phyloP scores from a whole-genome alignment of 495 filamentous ascomycete species.

The Pseudomonodictys pantanalensis region DNA sequence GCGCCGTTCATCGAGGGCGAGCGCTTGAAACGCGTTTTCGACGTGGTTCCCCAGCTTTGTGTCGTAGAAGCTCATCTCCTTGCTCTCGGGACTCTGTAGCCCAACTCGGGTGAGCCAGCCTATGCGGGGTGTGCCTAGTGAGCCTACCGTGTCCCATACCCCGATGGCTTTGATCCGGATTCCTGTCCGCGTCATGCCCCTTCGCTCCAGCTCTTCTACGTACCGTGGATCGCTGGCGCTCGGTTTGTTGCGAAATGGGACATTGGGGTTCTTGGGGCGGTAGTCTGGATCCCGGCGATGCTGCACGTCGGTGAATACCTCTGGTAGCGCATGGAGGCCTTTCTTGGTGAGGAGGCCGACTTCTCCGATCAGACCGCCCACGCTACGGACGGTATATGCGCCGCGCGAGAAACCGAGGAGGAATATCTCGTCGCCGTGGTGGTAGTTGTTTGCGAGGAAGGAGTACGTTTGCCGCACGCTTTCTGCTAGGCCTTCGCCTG shows the following conservation, averaged over 20 bases:
- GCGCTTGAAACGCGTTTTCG: slow-evolving; percentile 68
- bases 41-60: slow-evolving; percentile 56
- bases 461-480: slow-evolving; percentile 66
- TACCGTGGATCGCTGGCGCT: slow-evolving; percentile 43
- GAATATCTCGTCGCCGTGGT: slow-evolving; percentile 65
- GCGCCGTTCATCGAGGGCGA: slow-evolving; percentile 69
- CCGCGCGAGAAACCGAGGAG: slow-evolving; percentile 70
- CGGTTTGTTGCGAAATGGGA: slow-evolving; percentile 60
- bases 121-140: slow-evolving; percentile 36
- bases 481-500: slow-evolving; percentile 43
- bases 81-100: slow-evolving; percentile 38
- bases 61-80: slow-evolving; percentile 60
- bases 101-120: slow-evolving; percentile 30
- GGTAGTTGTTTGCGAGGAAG: slow-evolving; percentile 65
- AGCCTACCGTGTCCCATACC: slow-evolving; percentile 44
- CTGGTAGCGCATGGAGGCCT: slow-evolving; percentile 62
- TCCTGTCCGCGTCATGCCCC: slow-evolving; percentile 35
- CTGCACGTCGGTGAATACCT: slow-evolving; percentile 63
- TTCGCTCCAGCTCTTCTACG: slow-evolving; percentile 38
- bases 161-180: slow-evolving; percentile 43
- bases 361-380: slow-evolving; percentile 59
- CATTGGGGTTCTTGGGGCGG: slow-evolving; percentile 53
- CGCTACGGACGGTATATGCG: slow-evolving; percentile 67
- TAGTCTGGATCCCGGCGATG: slow-evolving; percentile 54
- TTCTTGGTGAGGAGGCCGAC: slow-evolving; percentile 62